These are phyloP conservation scores for Penicillium sp. DNA, from an alignment of 2,329 filamentous ascomycete genomes.

Conservation along the genomic window DNA sequence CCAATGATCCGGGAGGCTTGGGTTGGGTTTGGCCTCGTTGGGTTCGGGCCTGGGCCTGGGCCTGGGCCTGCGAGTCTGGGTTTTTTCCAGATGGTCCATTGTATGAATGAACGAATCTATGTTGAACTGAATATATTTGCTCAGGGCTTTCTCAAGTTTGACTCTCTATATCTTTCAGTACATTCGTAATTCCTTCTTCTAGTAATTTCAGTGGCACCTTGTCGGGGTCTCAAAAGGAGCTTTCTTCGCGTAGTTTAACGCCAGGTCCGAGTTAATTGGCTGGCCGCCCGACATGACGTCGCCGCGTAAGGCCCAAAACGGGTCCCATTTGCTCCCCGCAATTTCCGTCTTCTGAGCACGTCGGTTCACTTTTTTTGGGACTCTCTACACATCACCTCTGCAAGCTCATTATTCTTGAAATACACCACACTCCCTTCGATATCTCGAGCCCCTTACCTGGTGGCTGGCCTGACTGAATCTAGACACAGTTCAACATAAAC, in stretches of 20 bases:
- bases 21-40: neutral
- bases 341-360: slow-evolving; percentile 1
- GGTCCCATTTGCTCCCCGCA: slow-evolving; percentile 11
- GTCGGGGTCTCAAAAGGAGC: neutral
- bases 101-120: slow-evolving; percentile 23
- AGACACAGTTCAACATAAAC: neutral
- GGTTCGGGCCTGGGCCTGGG: neutral
- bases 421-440: neutral
- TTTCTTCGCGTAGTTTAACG: neutral
- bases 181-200: no score
- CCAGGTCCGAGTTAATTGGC: neutral
- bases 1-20: slow-evolving; percentile 18
- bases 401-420: neutral
- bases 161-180: neutral
- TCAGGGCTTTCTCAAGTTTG: neutral
- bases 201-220: neutral
- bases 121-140: slow-evolving; percentile 6
- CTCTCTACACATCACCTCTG: neutral
- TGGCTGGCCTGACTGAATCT: neutral
- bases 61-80: neutral
- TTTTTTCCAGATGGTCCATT: slow-evolving; percentile 1
- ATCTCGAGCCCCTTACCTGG: neutral
- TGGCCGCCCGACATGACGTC: slow-evolving; percentile 15
- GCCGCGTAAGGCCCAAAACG: slow-evolving; percentile 4
- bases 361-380: neutral